Evolutionary conservation across 345 rosid genomes (phyloP), one percentile per base, ranked within the genome.

Genomic region (Camelina sativa): DNA sequence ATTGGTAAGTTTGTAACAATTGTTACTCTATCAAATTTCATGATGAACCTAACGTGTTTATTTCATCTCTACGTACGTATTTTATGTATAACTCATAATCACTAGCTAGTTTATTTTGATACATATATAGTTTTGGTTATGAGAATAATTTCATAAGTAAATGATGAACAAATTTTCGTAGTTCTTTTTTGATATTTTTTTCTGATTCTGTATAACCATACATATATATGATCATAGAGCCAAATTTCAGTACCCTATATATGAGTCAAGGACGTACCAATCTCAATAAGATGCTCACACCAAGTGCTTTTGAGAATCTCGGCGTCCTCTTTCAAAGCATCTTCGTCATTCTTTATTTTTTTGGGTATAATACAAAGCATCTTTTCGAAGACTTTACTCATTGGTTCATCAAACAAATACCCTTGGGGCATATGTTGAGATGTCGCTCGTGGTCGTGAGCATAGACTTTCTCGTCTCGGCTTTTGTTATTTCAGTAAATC

Each of bases 231-330:
- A 47, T 47, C 8, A 20, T 47, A 47, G 28, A 47, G 56, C 25
- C 11, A 30, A 64, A 6, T 15, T n/a, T 46, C 3, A 46, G 17
- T 15, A 7, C 17, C 17, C 50, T 23, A 2, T 1, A 1, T 25
- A 25, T 25, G 5, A 28, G 23, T 38, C 44, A 20, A 60, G 47
- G 47, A 19, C 46, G 48, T 72, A 71, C 34, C 53, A 25, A 38
- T 62, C 16, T 23, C 41, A 60, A 37, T 44, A 60, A 60, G 28
- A 62, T 25, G 43, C 52, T 51, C 41, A 51, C 53, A 61, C 16
- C 66, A 50, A 72, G 32, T 71, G 51, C 47, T 61, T 71, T 38
- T 40, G 47, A 37, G 52, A 52, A 62, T 72, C 69, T 40, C 51
- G 43, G 50, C 30, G 46, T 61, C 13, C 19, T 53, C 53, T 38